Percentiles rank a stretch among this genome's conserved stretches.
Conservation (phyloP, 2,329 filamentous ascomycete genomes). For the Sporothrix globosa region DNA sequence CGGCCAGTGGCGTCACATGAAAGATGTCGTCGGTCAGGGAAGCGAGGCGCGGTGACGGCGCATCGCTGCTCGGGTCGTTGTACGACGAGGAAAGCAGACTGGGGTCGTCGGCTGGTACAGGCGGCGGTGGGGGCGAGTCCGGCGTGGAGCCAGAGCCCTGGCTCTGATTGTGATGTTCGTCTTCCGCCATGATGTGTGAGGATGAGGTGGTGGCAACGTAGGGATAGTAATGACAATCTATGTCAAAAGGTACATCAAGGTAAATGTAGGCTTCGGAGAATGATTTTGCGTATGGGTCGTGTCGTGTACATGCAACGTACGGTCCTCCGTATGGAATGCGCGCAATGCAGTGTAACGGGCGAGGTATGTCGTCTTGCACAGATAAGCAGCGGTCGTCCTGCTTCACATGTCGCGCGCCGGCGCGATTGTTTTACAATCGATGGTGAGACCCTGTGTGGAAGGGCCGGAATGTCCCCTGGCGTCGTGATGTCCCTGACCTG, state of each 20-base stretch:
- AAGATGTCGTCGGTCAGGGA: conserved; percentile 65
- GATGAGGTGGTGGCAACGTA: background rate
- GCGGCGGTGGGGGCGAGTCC: conserved; percentile 47
- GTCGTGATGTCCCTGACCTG: background rate
- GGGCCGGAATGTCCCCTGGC: background rate
- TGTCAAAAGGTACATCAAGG: background rate
- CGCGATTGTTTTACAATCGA: conserved; percentile 3
- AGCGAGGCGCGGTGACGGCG: conserved; percentile 33
- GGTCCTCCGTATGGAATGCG: background rate
- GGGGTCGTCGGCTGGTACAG: conserved; percentile 48
- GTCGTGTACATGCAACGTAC: background rate
- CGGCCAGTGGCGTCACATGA: conserved; percentile 70
- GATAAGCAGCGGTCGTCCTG: conserved; percentile 9
- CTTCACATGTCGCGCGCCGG: conserved; percentile 22
- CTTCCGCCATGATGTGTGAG: conserved; percentile 24
- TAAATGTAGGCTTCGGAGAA: too few species aligned
- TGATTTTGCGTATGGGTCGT: background rate
- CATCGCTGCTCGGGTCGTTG: conserved; percentile 22
- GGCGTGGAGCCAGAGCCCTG: background rate
- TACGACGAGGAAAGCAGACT: conserved; percentile 37
- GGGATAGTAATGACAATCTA: background rate
- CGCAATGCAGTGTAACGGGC: conserved; percentile 15
- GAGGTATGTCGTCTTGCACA: background rate
- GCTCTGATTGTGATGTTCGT: background rate
- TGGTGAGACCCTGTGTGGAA: background rate